phyloP scores from a whole-genome alignment of 495 filamentous ascomycete genomes.

The Aspergillus baeticus region DNA sequence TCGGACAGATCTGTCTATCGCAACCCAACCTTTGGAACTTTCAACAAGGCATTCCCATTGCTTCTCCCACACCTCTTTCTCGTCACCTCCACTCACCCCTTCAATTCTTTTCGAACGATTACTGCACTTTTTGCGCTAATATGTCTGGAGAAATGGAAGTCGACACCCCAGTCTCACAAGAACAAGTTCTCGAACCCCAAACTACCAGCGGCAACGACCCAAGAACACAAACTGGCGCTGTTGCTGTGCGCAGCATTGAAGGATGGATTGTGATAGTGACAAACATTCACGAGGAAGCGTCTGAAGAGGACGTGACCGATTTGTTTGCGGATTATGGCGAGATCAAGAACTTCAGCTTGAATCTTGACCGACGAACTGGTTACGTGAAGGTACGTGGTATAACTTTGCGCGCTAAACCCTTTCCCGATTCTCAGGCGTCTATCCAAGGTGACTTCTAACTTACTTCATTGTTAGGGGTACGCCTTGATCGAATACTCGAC shows the following conservation, averaged over 20 bases:
- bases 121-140: constrained; percentile 15
- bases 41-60: background rate
- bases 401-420: background rate
- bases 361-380: constrained; percentile 90
- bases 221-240: constrained; percentile 75
- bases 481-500: constrained; percentile 92
- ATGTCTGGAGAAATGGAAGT: constrained; percentile 84
- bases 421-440: background rate
- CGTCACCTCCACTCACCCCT: background rate
- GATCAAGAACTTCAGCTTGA: constrained; percentile 96
- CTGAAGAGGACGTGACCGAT: constrained; percentile 93
- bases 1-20: background rate
- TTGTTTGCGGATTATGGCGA: constrained; percentile 94
- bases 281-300: constrained; percentile 96
- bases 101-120: background rate
- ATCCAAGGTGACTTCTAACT: constrained; percentile 13
- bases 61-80: background rate
- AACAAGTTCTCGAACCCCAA: constrained; percentile 41
- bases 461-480: constrained; percentile 64
- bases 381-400: constrained; percentile 83
- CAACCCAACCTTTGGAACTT: background rate
- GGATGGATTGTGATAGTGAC: constrained; percentile 98
- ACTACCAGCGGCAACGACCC: constrained; percentile 61
- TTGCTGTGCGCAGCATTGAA: constrained; percentile 95
- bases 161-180: constrained; percentile 54